phyloP scores from a whole-genome alignment of 345 rosid species.

The Linum lewisii region DNA sequence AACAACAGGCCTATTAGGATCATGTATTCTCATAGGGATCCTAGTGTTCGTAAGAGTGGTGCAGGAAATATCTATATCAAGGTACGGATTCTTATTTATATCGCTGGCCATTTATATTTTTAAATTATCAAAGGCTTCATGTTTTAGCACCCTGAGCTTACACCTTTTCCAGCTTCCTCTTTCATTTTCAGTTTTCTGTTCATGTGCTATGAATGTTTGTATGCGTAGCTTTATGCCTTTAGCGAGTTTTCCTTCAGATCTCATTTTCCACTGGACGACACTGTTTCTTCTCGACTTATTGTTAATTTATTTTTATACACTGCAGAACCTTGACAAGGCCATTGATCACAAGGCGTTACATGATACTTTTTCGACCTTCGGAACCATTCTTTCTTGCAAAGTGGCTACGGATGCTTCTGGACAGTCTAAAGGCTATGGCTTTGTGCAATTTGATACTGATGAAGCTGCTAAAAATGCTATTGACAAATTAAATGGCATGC shows the following conservation, averaged over 20 bases:
- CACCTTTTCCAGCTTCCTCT: not conserved
- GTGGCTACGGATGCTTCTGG: conserved; percentile 18
- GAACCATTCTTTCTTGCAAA: conserved; percentile 21
- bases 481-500: conserved; percentile 20
- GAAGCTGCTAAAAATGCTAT: conserved; percentile 20
- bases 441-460: conserved; percentile 20
- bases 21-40: conserved; percentile 24
- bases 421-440: conserved; percentile 21
- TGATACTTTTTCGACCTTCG: conserved; percentile 19
- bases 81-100: conserved; percentile 5
- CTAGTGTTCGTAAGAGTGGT: conserved; percentile 24
- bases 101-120: too few species aligned
- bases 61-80: conserved; percentile 21
- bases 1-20: conserved; percentile 19
- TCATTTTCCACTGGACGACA: too few species aligned
- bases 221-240: too few species aligned
- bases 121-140: not conserved
- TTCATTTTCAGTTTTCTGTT: not conserved
- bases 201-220: not conserved
- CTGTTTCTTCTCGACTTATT: not conserved
- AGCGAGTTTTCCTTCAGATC: too few species aligned
- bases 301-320: not conserved
- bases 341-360: conserved; percentile 22
- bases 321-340: conserved; percentile 20
- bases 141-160: not conserved